phyloP scores from a whole-genome alignment of 2,329 filamentous ascomycete species.

The Westerdykella ornata region DNA sequence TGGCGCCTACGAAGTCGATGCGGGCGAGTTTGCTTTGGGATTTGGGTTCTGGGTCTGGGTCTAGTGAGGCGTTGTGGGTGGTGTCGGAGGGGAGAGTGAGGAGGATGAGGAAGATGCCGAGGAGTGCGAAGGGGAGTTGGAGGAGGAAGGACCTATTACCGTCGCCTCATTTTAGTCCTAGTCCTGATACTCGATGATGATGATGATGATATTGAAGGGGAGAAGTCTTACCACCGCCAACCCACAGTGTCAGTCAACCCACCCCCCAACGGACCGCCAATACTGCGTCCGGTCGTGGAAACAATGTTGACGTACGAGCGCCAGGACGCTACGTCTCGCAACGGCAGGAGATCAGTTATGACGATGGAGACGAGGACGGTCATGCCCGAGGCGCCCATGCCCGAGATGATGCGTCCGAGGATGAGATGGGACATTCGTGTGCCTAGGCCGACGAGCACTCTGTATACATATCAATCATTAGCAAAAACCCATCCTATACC shows the following conservation, averaged over 20 bases:
- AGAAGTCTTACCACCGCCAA: slow-evolving; percentile 53
- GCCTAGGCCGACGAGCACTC: slow-evolving; percentile 4
- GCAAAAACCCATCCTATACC: too few species aligned
- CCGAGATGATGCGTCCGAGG: slow-evolving; percentile 52
- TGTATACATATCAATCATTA: too few species aligned
- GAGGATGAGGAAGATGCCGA: slow-evolving; percentile 46
- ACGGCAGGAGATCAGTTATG: slow-evolving; percentile 46
- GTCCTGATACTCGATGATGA: too few species aligned
- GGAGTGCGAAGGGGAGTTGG: slow-evolving; percentile 50
- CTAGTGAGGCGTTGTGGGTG: neutral
- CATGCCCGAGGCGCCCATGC: slow-evolving; percentile 64
- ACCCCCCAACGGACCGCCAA: slow-evolving; percentile 54
- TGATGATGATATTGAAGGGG: neutral
- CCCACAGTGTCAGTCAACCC: slow-evolving; percentile 56
- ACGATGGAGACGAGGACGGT: slow-evolving; percentile 39
- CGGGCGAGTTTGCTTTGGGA: slow-evolving; percentile 39
- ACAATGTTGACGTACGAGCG: slow-evolving; percentile 49
- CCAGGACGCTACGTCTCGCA: slow-evolving; percentile 44
- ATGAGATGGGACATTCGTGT: slow-evolving; percentile 14
- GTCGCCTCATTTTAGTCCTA: too few species aligned
- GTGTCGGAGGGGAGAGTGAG: slow-evolving; percentile 12
- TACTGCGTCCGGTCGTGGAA: slow-evolving; percentile 45
- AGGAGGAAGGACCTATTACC: slow-evolving; percentile 51
- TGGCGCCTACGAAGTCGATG: slow-evolving; percentile 55
- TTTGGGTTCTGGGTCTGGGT: slow-evolving; percentile 1